Evolutionary conservation across 2,329 filamentous ascomycete genomes (phyloP), one percentile per base, ranked within the genome.

Genomic region (Akanthomyces lecanii): DNA sequence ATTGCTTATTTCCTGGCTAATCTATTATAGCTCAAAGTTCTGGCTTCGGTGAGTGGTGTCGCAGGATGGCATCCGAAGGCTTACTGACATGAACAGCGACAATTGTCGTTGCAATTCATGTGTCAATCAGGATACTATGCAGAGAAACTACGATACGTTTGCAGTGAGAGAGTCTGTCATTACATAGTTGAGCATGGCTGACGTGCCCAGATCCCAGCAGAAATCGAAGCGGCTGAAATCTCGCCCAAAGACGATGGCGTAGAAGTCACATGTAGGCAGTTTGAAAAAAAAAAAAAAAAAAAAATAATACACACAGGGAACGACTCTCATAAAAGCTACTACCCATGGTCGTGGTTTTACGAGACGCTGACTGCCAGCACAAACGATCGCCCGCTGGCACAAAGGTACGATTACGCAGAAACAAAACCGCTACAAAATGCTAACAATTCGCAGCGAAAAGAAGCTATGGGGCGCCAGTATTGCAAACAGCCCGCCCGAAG

Each of bases 241-340:
- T 63, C 64, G 16, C 66, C 69, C 30, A 71, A 70, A 12, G 48
- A 65, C 12, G 62, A 73, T 5, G 70, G 74, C 1, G 68, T 78
- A 7, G 69, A 73, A 30, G 67, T 78, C 11, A 65, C 71, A 51
- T 78, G 76, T 77, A 71, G 63, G 68, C 47, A 36, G 8, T 36
- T 2, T 38, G 2, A 30, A 10, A 7, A 38, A 25, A 1, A 23
- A 23, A 6, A 40, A 1, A 21, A 10, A 7, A 38, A 25, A 2
- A 23, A 23, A n/a, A n/a, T n/a, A 51, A 12, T 59, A n/a, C 7
- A 16, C 16, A 21, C n/a, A 91, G 89, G 89, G 88, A 82, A 82
- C 64, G 88, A 90, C 71, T 80, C 79, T 1, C 92, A 96, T 73
- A 71, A 79, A 51, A 92, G 90, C 74, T 74, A 79, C 28, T 96